Evolutionary conservation across 2,329 filamentous ascomycete species (phyloP).

Genomic region (Verticillium albo-atrum): DNA sequence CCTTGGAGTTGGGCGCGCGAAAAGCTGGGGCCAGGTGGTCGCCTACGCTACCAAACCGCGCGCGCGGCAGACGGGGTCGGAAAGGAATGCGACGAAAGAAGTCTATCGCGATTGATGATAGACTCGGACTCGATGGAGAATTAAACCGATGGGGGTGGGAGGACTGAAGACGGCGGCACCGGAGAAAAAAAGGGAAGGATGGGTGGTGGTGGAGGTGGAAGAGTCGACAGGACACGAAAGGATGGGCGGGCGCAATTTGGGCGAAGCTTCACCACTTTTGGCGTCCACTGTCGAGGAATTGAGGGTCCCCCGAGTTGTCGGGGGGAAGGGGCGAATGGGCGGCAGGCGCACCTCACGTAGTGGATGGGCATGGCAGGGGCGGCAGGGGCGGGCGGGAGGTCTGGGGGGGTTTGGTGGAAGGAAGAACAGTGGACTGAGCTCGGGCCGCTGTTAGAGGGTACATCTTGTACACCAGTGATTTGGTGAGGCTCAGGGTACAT

Average conservation of each 20-base stretch:
- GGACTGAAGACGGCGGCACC: neutral
- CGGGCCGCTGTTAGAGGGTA: neutral
- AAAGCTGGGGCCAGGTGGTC: neutral
- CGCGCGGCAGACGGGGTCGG: neutral
- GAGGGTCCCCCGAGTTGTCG: conserved; percentile 3
- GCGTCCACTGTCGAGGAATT: neutral
- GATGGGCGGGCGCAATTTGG: conserved; percentile 2
- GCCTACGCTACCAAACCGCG: neutral
- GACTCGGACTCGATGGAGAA: neutral
- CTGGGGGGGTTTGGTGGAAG: neutral
- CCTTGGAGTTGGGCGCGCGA: neutral
- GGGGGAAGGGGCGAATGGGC: conserved; percentile 2
- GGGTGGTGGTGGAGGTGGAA: neutral
- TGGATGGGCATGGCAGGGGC: neutral
- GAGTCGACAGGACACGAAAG: neutral
- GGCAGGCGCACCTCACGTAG: neutral
- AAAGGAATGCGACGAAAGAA: neutral
- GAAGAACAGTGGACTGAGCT: neutral
- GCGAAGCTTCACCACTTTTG: conserved; percentile 1
- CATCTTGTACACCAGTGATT: neutral
- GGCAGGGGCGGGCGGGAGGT: neutral
- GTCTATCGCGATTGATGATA: neutral
- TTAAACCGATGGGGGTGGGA: neutral
- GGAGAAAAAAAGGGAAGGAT: neutral
- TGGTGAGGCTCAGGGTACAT: neutral